A percentile compares a stretch with the other conserved stretches of the same genome.
phyloP scores from a whole-genome alignment of 2,329 filamentous ascomycete species.

The Madurella fahalii region DNA sequence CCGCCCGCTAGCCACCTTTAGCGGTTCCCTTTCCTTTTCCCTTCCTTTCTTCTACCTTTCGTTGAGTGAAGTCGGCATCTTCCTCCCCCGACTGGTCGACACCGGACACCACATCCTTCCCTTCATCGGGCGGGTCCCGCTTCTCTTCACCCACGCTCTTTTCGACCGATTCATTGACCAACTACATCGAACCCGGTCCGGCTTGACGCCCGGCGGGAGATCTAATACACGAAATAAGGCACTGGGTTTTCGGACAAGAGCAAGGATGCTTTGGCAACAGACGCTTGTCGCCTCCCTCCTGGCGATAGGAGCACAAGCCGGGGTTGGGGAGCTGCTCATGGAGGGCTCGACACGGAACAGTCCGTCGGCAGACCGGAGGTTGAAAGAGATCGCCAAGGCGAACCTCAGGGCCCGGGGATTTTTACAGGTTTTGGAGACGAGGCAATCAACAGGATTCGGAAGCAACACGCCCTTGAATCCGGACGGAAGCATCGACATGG shows the following conservation, averaged over 20 bases:
- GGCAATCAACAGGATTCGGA: slow-evolving; percentile 21
- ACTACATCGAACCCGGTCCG: slow-evolving; percentile 18
- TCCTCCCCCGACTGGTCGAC: slow-evolving; percentile 22
- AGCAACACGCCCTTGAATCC: slow-evolving; percentile 35
- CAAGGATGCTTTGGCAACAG: slow-evolving; percentile 37
- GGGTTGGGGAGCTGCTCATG: slow-evolving; percentile 27
- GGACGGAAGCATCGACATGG: slow-evolving; percentile 48
- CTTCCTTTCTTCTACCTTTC: slow-evolving; percentile 15
- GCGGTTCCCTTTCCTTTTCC: slow-evolving; percentile 7
- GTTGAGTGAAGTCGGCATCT: slow-evolving; percentile 19
- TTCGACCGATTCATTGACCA: slow-evolving; percentile 1
- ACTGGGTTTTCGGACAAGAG: slow-evolving; percentile 6
- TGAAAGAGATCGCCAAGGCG: slow-evolving; percentile 28
- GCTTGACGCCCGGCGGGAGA: slow-evolving; percentile 18
- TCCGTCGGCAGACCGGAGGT: slow-evolving; percentile 27
- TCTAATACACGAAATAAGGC: slow-evolving; percentile 16
- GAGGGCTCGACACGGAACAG: slow-evolving; percentile 26
- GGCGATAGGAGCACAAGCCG: slow-evolving; percentile 34
- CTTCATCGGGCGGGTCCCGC: slow-evolving; percentile 34
- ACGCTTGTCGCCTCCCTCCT: slow-evolving; percentile 35
- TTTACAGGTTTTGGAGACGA: slow-evolving; percentile 12
- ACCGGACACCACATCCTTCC: slow-evolving; percentile 23
- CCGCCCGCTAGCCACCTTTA: slow-evolving; percentile 3
- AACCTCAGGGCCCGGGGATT: slow-evolving; percentile 18
- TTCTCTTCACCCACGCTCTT: slow-evolving; percentile 21